Evolutionary conservation across 345 rosid species (phyloP).

Genomic region (Camelina sativa): DNA sequence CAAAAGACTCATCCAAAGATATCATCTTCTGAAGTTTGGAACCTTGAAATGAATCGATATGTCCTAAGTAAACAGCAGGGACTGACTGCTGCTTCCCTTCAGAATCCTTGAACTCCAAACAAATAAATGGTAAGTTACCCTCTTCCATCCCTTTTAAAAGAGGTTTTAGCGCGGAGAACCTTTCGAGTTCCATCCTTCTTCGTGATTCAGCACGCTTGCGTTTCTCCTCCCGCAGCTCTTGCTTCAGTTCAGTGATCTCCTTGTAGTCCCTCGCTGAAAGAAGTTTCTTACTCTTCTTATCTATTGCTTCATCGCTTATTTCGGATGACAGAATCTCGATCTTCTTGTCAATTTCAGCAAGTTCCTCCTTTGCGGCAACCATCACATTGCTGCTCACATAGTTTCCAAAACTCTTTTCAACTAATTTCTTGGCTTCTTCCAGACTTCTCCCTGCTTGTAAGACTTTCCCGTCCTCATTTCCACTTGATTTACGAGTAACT

Average conservation of each 20-base stretch:
- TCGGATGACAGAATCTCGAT: constrained; percentile 68
- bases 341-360: constrained; percentile 71
- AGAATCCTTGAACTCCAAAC: constrained; percentile 80
- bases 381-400: constrained; percentile 91
- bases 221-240: constrained; percentile 74
- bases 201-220: constrained; percentile 66
- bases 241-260: constrained; percentile 76
- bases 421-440: constrained; percentile 92
- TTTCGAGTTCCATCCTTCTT: constrained; percentile 62
- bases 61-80: constrained; percentile 82
- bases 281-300: constrained; percentile 72
- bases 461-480: constrained; percentile 54
- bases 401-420: constrained; percentile 95
- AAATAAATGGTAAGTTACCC: constrained; percentile 76
- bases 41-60: constrained; percentile 56
- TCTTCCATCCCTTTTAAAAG: constrained; percentile 69
- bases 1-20: constrained; percentile 50
- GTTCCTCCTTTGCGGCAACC: constrained; percentile 93
- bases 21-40: constrained; percentile 55
- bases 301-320: constrained; percentile 80
- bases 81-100: constrained; percentile 71
- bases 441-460: constrained; percentile 74
- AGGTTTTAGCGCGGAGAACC: constrained; percentile 69
- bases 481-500: constrained; percentile 63
- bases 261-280: constrained; percentile 67